Conservation (phyloP, 352 stramenopile species). For the Phytophthora foliorum region DNA sequence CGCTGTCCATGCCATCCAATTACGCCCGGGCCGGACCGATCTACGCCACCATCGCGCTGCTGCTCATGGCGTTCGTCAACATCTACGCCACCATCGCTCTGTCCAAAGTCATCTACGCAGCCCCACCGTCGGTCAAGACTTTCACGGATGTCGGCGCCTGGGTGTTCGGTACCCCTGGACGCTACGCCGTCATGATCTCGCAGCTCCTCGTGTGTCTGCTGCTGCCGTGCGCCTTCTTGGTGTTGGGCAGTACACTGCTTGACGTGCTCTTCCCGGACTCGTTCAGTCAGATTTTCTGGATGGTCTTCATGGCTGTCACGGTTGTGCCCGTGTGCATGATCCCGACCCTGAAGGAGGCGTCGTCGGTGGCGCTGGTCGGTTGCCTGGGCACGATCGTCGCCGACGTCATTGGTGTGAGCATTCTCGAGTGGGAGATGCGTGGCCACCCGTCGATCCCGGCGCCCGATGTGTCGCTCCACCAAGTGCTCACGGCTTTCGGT, state of each 20-base stretch:
- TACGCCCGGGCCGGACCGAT: slow-evolving; percentile 61
- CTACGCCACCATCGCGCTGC: slow-evolving; percentile 53
- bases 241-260: slow-evolving; percentile 57
- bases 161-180: slow-evolving; percentile 48
- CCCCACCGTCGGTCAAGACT: slow-evolving; percentile 50
- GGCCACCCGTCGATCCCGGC: slow-evolving; percentile 39
- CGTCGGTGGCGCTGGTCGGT: slow-evolving; percentile 32
- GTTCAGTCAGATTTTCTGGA: slow-evolving; percentile 54
- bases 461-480: slow-evolving; percentile 40
- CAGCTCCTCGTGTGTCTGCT: slow-evolving; percentile 60
- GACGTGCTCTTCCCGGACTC: slow-evolving; percentile 60
- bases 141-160: slow-evolving; percentile 59
- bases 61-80: slow-evolving; percentile 76
- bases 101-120: slow-evolving; percentile 50
- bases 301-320: slow-evolving; percentile 49
- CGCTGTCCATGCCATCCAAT: slow-evolving; percentile 75
- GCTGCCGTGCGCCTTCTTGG: slow-evolving; percentile 59
- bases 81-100: slow-evolving; percentile 63
- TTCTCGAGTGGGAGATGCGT: slow-evolving; percentile 45
- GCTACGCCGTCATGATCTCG: slow-evolving; percentile 53
- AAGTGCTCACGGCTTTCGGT: slow-evolving; percentile 41
- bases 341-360: slow-evolving; percentile 42
- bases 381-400: slow-evolving; percentile 45
- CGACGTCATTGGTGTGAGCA: slow-evolving; percentile 41
- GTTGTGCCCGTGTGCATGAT: slow-evolving; percentile 46